phyloP scores from a whole-genome alignment of 352 stramenopile species.

The Pythium oligandrum region DNA sequence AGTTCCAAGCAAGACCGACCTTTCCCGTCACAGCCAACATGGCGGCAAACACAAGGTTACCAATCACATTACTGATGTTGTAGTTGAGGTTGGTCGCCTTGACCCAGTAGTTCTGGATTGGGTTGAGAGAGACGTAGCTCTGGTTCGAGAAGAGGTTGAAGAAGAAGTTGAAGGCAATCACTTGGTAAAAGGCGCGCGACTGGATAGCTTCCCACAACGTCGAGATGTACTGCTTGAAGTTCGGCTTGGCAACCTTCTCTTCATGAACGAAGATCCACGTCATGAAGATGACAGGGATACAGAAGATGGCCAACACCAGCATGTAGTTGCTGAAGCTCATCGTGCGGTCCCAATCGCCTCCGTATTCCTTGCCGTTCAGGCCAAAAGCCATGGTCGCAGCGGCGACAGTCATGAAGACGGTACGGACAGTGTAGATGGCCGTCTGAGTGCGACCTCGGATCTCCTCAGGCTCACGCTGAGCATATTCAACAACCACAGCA shows the following conservation, averaged over 20 bases:
- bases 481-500: slow-evolving; percentile 32
- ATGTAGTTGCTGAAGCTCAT: slow-evolving; percentile 42
- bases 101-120: slow-evolving; percentile 12
- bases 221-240: slow-evolving; percentile 9
- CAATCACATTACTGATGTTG: slow-evolving; percentile 6
- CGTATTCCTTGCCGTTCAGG: too few species aligned
- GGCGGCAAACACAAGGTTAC: not conserved
- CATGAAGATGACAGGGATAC: slow-evolving; percentile 7
- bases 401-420: too few species aligned
- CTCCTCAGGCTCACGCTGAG: slow-evolving; percentile 36
- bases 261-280: slow-evolving; percentile 16
- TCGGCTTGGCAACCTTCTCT: slow-evolving; percentile 1
- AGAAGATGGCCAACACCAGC: slow-evolving; percentile 10
- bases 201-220: slow-evolving; percentile 5
- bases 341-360: too few species aligned
- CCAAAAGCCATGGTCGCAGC: too few species aligned
- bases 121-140: not conserved
- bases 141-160: slow-evolving; percentile 7
- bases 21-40: slow-evolving; percentile 7
- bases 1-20: slow-evolving; percentile 13
- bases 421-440: too few species aligned
- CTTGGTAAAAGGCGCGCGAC: slow-evolving; percentile 11
- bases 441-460: slow-evolving; percentile 38
- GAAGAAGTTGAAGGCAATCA: slow-evolving; percentile 14
- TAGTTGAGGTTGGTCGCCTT: slow-evolving; percentile 4